Percentiles rank a stretch among this genome's conserved stretches.
These are phyloP conservation scores for Vaccinium corymbosum DNA, from an alignment of 148 eudicot species.

Conservation along the genomic window DNA sequence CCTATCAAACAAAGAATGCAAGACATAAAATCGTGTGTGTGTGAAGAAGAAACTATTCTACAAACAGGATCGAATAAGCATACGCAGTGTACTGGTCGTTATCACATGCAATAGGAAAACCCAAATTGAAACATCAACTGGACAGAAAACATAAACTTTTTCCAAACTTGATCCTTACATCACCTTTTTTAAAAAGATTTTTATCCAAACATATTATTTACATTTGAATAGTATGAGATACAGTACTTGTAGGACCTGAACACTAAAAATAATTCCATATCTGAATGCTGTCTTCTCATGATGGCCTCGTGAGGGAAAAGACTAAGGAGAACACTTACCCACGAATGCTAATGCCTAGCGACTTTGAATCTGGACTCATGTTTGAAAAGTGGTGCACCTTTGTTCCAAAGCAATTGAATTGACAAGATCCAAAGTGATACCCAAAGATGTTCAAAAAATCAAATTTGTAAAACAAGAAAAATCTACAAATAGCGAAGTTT, in stretches of 20 bases:
- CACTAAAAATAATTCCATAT: neutral
- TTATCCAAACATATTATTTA: neutral
- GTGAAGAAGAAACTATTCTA: neutral
- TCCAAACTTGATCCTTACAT: conserved; percentile 1
- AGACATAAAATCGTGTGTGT: neutral
- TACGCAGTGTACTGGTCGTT: neutral
- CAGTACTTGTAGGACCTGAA: neutral
- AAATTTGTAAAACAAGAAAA: neutral
- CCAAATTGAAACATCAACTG: neutral
- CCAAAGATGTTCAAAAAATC: neutral
- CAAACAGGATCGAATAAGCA: neutral
- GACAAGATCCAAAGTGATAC: neutral
- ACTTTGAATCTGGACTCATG: neutral
- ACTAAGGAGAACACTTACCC: neutral
- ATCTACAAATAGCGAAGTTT: neutral
- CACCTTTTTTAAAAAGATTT: neutral
- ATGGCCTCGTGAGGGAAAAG: neutral
- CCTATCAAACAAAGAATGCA: neutral
- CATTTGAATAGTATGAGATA: neutral
- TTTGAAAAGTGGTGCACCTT: neutral
- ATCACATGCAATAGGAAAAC: neutral
- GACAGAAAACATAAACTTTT: neutral
- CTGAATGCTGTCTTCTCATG: neutral
- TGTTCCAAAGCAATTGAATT: neutral
- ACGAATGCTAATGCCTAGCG: neutral